Evolutionary conservation across 106 monocot species (phyloP).

Genomic region (Dendrobium officinale): DNA sequence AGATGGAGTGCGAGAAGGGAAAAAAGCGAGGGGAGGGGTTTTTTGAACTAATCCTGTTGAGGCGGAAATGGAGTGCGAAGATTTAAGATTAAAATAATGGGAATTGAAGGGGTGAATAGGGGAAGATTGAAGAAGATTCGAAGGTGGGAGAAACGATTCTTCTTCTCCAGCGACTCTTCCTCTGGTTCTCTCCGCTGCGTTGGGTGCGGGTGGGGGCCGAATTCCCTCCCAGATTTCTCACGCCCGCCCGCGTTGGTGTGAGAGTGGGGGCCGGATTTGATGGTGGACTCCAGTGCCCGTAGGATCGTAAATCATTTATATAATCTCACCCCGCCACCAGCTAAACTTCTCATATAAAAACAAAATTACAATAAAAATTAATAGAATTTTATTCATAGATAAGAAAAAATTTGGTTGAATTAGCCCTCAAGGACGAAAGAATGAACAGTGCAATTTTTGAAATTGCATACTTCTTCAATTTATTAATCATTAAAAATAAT

Average conservation of each 20-base stretch:
- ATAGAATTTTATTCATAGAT: no score
- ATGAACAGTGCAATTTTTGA: no score
- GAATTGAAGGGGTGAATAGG: neutral
- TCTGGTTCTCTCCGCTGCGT: neutral
- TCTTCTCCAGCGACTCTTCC: neutral
- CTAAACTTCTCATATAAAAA: neutral
- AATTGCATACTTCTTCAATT: no score
- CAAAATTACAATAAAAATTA: no score
- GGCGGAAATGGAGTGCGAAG: neutral
- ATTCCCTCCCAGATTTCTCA: neutral
- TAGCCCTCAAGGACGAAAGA: no score
- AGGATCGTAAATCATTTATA: neutral
- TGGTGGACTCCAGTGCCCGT: neutral
- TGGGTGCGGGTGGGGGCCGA: neutral
- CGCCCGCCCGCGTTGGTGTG: neutral
- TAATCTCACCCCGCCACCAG: neutral
- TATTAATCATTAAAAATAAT: no score
- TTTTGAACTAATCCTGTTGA: neutral
- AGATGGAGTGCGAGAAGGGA: neutral
- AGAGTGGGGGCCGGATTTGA: neutral
- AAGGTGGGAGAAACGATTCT: constrained; percentile 12
- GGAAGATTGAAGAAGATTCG: constrained; percentile 16
- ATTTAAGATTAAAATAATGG: neutral
- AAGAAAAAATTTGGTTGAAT: no score
- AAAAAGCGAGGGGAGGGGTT: neutral